Evolutionary conservation across 345 rosid species (phyloP).

Genomic region (Eucalyptus tenuipes): DNA sequence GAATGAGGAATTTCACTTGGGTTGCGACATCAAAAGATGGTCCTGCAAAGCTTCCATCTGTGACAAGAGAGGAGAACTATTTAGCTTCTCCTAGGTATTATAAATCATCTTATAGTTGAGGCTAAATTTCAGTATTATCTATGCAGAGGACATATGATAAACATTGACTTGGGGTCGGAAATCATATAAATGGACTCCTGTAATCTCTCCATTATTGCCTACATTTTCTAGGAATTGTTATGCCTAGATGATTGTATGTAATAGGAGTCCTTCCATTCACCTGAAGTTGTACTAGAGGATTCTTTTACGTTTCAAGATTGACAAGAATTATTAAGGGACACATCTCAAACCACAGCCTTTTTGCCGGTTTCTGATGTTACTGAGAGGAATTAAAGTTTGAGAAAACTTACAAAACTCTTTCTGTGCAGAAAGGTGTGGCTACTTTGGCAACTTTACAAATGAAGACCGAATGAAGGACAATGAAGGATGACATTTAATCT

Average conservation of each 20-base stretch:
- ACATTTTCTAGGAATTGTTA: neutral
- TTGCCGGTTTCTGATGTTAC: neutral
- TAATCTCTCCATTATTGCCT: neutral
- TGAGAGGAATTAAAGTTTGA: neutral
- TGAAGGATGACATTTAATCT: no score
- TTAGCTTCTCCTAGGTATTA: neutral
- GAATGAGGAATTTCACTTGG: neutral
- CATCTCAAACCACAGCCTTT: neutral
- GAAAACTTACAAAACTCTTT: no score
- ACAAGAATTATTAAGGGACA: neutral
- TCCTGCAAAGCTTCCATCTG: neutral
- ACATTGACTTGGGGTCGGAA: neutral
- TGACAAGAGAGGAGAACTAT: neutral
- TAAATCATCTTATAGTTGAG: neutral
- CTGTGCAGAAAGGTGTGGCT: no score
- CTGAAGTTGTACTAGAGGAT: neutral
- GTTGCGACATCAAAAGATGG: neutral
- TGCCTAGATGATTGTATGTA: neutral
- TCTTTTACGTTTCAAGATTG: neutral
- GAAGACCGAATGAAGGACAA: no score
- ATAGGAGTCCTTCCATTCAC: neutral
- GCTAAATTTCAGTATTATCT: neutral
- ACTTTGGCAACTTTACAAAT: no score
- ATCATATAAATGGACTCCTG: neutral
- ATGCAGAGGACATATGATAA: neutral